phyloP scores from a whole-genome alignment of 352 stramenopile species.

The Phytophthora crassamura region DNA sequence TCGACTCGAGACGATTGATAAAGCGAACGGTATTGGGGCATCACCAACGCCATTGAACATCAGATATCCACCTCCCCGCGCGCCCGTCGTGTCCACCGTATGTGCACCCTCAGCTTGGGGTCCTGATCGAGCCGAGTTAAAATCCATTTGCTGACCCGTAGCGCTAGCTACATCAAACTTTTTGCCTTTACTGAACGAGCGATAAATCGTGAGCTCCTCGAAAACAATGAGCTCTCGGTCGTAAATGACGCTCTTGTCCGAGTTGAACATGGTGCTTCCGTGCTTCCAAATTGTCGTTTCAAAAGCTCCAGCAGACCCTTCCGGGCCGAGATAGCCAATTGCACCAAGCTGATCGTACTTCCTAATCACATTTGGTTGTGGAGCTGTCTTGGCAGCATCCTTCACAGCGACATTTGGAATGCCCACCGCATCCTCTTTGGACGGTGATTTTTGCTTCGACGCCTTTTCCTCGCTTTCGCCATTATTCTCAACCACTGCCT shows the following conservation, averaged over 20 bases:
- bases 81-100: conserved; percentile 47
- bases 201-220: conserved; percentile 85
- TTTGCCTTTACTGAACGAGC: conserved; percentile 73
- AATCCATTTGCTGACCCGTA: conserved; percentile 50
- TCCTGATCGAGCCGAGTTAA: conserved; percentile 46
- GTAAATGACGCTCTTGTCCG: conserved; percentile 76
- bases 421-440: conserved; percentile 23
- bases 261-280: conserved; percentile 85
- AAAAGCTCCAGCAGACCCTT: conserved; percentile 74
- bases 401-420: conserved; percentile 13
- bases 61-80: conserved; percentile 76
- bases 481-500: conserved; percentile 49
- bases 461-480: conserved; percentile 16
- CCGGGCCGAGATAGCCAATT: conserved; percentile 80
- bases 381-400: conserved; percentile 12
- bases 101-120: conserved; percentile 46
- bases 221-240: conserved; percentile 82
- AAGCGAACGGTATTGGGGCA: conserved; percentile 76
- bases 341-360: conserved; percentile 87
- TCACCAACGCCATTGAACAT: conserved; percentile 90
- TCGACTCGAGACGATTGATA: conserved; percentile 63
- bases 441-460: conserved; percentile 22
- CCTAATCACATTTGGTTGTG: conserved; percentile 49
- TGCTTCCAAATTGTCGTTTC: conserved; percentile 89
- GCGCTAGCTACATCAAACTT: conserved; percentile 36